Conservation (phyloP, 2,329 filamentous ascomycete species). For the Teratosphaeria gauchensis region DNA sequence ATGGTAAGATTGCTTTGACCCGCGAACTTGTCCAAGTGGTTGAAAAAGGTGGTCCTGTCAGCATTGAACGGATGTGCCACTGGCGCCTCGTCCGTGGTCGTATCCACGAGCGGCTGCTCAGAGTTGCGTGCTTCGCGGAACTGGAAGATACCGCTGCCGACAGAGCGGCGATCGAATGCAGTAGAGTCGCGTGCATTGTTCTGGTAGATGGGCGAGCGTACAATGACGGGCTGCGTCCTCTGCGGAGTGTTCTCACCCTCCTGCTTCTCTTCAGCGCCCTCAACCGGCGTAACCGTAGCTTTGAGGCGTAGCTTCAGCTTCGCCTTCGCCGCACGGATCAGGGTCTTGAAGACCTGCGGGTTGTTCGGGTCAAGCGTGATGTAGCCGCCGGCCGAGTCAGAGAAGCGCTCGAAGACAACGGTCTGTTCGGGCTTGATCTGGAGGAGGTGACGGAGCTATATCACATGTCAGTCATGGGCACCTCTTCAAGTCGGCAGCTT, state of each 20-base stretch:
- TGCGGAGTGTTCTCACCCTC: constrained; percentile 3
- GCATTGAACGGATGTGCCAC: constrained; percentile 2
- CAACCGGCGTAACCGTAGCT: constrained; percentile 23
- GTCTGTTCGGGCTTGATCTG: constrained; percentile 52
- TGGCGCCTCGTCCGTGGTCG: background rate
- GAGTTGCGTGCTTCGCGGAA: constrained; percentile 27
- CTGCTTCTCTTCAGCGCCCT: constrained; percentile 6
- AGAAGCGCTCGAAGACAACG: constrained; percentile 80
- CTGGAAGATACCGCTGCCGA: constrained; percentile 29
- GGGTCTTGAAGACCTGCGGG: constrained; percentile 82
- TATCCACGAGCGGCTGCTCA: constrained; percentile 19
- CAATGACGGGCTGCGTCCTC: constrained; percentile 8
- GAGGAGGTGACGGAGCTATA: constrained; percentile 61
- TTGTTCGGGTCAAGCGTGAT: constrained; percentile 71
- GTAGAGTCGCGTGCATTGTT: constrained; percentile 15
- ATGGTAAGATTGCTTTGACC: constrained; percentile 13
- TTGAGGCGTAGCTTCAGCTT: constrained; percentile 92
- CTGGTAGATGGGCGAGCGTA: constrained; percentile 12
- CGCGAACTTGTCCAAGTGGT: background rate
- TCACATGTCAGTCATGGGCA: constrained; percentile 9
- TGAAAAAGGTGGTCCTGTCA: constrained; percentile 2
- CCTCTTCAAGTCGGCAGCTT: background rate
- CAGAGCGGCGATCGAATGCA: constrained; percentile 20
- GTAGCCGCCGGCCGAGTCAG: constrained; percentile 78
- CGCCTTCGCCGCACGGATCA: constrained; percentile 92